A percentile compares a stretch with the other conserved stretches of the same genome.
Evolutionary conservation across 441 rosid genomes (phyloP).

Genomic region (Syzygium malaccense): DNA sequence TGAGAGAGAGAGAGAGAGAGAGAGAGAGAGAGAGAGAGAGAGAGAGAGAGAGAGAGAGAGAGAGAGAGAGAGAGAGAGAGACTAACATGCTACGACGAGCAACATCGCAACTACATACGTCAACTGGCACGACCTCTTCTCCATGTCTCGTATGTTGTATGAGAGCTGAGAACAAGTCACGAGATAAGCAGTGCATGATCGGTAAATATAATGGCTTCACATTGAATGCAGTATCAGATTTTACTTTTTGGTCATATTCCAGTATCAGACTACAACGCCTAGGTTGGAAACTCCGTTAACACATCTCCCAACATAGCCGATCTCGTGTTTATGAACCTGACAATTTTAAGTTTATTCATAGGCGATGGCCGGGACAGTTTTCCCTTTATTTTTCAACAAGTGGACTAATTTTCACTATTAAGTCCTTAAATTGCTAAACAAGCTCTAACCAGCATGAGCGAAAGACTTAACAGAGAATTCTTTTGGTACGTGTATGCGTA

Average conservation of each 20-base stretch:
- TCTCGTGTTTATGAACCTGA: not conserved
- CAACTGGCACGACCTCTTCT: not conserved
- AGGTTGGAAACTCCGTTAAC: not conserved
- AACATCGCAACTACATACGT: too few species aligned
- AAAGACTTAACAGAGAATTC: not conserved
- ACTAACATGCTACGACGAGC: too few species aligned
- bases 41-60: too few species aligned
- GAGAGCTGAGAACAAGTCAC: not conserved
- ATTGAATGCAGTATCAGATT: not conserved
- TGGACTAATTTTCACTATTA: not conserved
- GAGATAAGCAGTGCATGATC: not conserved
- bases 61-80: too few species aligned
- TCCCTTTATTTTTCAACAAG: not conserved
- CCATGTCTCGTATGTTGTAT: not conserved
- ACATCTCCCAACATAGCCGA: not conserved
- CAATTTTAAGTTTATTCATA: not conserved
- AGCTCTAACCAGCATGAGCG: not conserved
- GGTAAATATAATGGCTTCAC: not conserved
- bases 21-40: too few species aligned
- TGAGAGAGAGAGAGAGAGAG: too few species aligned
- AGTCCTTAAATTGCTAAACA: not conserved
- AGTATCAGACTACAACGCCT: not conserved
- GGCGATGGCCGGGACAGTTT: too few species aligned
- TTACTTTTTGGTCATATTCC: too few species aligned
- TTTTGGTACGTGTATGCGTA: not conserved